A percentile compares a stretch with the other conserved stretches of the same genome.
Conservation (phyloP, 441 rosid species). For the Arabidopsis hybrid region DNA sequence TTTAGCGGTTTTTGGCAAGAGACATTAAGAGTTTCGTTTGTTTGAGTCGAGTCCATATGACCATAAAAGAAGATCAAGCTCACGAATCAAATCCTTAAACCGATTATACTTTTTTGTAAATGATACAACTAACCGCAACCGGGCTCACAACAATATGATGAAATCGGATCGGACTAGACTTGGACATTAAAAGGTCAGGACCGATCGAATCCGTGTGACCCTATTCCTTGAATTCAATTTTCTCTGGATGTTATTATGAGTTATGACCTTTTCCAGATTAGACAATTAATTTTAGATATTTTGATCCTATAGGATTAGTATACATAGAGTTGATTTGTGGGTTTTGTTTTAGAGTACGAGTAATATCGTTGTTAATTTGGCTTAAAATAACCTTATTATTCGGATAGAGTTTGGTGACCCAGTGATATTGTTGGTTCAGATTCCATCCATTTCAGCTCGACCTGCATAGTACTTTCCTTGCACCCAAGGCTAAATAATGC, state of each 20-base stretch:
- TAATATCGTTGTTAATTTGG: conserved; percentile 6
- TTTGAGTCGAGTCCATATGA: too few species aligned
- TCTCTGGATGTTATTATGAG: not conserved
- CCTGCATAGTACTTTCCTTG: not conserved
- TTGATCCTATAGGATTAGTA: not conserved
- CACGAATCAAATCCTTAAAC: too few species aligned
- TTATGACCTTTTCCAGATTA: not conserved
- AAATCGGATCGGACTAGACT: not conserved
- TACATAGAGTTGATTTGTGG: conserved; percentile 2
- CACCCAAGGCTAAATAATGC: conserved; percentile 19
- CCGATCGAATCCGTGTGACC: too few species aligned
- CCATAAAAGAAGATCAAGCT: too few species aligned
- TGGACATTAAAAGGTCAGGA: not conserved
- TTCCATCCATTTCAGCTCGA: conserved; percentile 7
- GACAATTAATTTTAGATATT: not conserved
- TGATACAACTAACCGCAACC: not conserved
- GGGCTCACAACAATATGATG: not conserved
- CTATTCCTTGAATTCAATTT: not conserved
- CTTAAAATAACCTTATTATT: conserved; percentile 4
- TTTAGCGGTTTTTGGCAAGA: too few species aligned
- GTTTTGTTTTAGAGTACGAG: not conserved
- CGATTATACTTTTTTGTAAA: too few species aligned
- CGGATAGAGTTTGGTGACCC: conserved; percentile 31
- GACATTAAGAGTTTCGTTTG: too few species aligned
- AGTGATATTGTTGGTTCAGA: conserved; percentile 19